Base-by-base conservation (phyloP, 2,329 filamentous ascomycete genomes). In the Aspergillus ochraceus region DNA sequence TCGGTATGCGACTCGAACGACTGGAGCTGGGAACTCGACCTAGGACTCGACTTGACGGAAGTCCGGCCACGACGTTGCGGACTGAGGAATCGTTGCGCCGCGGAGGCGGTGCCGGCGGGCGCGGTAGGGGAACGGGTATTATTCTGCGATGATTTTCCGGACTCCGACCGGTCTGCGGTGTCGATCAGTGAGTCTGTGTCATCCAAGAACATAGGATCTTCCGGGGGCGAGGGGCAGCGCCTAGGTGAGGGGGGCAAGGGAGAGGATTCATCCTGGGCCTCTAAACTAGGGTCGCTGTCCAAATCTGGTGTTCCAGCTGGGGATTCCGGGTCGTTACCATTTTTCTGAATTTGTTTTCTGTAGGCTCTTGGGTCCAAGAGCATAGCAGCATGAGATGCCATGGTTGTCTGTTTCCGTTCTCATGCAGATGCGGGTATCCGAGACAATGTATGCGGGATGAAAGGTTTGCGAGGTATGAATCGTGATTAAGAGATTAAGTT, bases 361-460 rank as follows among this genome's bases (percentile, higher is more conserved):
- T 76, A 73, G 32, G 70, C 71, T 64, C 77, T 77, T 17, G 79
- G 78, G 64, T 81, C 73, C 58, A 80, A 67, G 30, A 80, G 72
- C 71, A 79, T 72, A 47, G 75, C 76, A 36, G 79, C 75, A 55
- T 75, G 71, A 36, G 74, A 74, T 47, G 74, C 74, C 76, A 78
- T 78, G 56, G 39, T 69, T 59, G 59, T 55, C 58, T 49, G 50
- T 55, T 36, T 54, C 24, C 12, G 4, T 32, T 51, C 20, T 17
- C 6, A 20, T 30, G 46, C 64, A 42, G 17, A 60, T 61, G 62
- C 59, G 54, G 52, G 52, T 62, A 61, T 60, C 54, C 60, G 63
- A 61, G 55, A 61, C 57, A 50, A 50, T 32, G 36, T 24, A 46
- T 49, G 53, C 53, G 26, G 14, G 45, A 22, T 17, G 24, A 10